Evolutionary conservation across 768 basidiomycete genomes (phyloP), one percentile per base, ranked within the genome.

Genomic region (Podaxis sp.): DNA sequence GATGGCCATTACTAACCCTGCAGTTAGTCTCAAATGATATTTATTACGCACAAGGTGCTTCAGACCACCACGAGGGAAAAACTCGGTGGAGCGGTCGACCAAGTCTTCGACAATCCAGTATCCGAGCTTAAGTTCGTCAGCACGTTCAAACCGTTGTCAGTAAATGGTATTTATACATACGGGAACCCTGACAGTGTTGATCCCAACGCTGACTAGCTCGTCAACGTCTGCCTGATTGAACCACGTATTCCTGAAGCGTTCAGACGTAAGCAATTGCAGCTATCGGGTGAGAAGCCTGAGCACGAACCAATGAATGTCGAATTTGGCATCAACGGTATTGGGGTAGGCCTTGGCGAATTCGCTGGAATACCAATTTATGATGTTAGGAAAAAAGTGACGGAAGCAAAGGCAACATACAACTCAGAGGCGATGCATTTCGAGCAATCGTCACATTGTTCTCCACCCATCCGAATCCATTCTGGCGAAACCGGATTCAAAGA

Each of bases 91-190:
- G 3, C 86, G 80, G 69, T 92, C 70, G 0, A 93, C 91, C 7
- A 93, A 76, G 2, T 78, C 79, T 69, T 93, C 92, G 7, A 93
- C 76, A 52, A 93, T 86, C 92, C 92, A 93, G 70, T 88, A 93
- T 0, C 92, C 91, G 44, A 93, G 83, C 90, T 92, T 40, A 53
- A 22, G 54, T 42, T 9, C n/a, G 33, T 60, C 26, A 57, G 57
- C 39, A 4, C 33, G 9, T 60, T 55, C 9, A 28, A 11, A 30
- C 26, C 56, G 39, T 26, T 17, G 61, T 7, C 5, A 59, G 4
- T 12, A n/a, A 51, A 49, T 4, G 19, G 28, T 53, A 57, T 39
- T 33, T 40, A 12, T 2, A 68, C 86, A 63, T 67, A 90, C 90
- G 0, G 92, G 92, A 67, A 93, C 78, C 36, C 92, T 86, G 64